Conservation (phyloP, 805 yeast species). For the Schwanniomyces occidentalis region DNA sequence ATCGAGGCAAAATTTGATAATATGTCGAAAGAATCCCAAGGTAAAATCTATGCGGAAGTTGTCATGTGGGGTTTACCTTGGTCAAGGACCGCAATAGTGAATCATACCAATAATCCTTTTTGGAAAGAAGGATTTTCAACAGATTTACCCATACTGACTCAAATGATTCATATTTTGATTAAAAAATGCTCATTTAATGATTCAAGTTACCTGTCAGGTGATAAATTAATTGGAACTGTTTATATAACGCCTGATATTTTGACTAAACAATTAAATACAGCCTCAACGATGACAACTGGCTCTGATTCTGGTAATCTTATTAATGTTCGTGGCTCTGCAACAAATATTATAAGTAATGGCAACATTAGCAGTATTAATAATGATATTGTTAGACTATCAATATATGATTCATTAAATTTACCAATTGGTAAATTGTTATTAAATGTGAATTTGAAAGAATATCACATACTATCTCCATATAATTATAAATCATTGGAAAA, state of each 20-base stretch:
- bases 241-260: conserved; percentile 55
- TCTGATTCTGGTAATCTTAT: conserved; percentile 21
- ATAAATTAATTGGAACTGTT: conserved; percentile 53
- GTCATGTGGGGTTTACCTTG: conserved; percentile 71
- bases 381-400: conserved; percentile 47
- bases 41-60: conserved; percentile 64
- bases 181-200: conserved; percentile 31
- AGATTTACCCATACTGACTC: conserved; percentile 58
- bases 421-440: conserved; percentile 61
- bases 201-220: conserved; percentile 28
- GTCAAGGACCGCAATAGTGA: conserved; percentile 73
- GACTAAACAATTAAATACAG: conserved; percentile 27
- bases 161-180: conserved; percentile 49
- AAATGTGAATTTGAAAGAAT: conserved; percentile 50
- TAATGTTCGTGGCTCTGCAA: conserved; percentile 17
- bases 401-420: conserved; percentile 40
- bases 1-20: conserved; percentile 61
- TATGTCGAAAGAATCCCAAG: conserved; percentile 8
- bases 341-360: conserved; percentile 3
- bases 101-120: conserved; percentile 55
- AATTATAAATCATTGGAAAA: conserved; percentile 64
- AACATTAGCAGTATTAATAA: conserved; percentile 9
- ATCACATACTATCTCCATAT: conserved; percentile 58
- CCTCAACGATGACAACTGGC: conserved; percentile 37
- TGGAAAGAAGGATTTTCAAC: conserved; percentile 80